Conservation (phyloP, 805 yeast genomes). For the Candida takata region DNA sequence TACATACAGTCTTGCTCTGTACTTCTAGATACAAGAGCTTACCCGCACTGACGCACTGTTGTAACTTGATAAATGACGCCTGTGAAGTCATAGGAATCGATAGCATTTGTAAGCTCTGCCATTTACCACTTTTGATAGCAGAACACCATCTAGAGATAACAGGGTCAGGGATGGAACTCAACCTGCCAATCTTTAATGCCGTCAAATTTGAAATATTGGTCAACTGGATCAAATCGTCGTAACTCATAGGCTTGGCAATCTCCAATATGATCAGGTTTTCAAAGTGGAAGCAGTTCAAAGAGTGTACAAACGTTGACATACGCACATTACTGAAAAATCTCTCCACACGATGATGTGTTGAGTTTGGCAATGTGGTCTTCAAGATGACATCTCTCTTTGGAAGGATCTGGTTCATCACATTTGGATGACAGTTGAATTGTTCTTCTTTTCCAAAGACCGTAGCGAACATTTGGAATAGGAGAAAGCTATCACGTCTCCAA, state of each 20-base stretch:
- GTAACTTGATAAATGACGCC: conserved; percentile 15
- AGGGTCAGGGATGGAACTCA: conserved; percentile 12
- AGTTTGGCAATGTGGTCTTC: conserved; percentile 18
- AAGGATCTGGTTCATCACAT: conserved; percentile 7
- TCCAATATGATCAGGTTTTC: conserved; percentile 15
- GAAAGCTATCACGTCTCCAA: conserved; percentile 26
- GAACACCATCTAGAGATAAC: conserved; percentile 19
- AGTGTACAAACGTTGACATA: conserved; percentile 8
- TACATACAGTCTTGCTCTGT: conserved; percentile 5
- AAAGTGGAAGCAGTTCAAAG: conserved; percentile 12
- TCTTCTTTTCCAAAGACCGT: conserved; percentile 16
- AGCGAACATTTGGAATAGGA: conserved; percentile 25
- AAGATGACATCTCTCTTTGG: conserved; percentile 9
- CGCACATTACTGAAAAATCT: conserved; percentile 25
- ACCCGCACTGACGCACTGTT: conserved; percentile 8
- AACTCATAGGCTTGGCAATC: conserved; percentile 10
- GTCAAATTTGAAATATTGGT: conserved; percentile 16
- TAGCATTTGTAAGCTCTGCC: conserved; percentile 19
- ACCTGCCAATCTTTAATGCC: conserved; percentile 12
- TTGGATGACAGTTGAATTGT: conserved; percentile 14
- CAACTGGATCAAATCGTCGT: conserved; percentile 14
- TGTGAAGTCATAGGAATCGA: conserved; percentile 15
- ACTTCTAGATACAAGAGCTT: conserved; percentile 18
- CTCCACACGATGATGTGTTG: conserved; percentile 28
- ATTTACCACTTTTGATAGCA: conserved; percentile 17